A percentile compares a stretch with the other conserved stretches of the same genome.
These are phyloP conservation scores for Metschnikowia borealis DNA, from an alignment of 805 yeast species.

Conservation along the genomic window DNA sequence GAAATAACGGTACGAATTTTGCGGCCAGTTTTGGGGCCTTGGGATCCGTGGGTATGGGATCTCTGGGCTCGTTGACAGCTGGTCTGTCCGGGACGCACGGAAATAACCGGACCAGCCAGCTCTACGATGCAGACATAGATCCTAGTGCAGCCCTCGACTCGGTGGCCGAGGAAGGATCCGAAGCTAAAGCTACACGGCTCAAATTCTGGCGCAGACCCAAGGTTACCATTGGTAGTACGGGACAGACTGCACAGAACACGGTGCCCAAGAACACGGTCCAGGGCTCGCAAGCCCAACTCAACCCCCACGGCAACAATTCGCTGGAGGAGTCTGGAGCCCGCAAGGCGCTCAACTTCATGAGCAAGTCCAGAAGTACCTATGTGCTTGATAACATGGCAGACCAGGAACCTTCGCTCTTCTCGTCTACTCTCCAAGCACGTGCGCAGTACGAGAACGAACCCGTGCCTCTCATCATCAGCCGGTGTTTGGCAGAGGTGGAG, in stretches of 20 bases:
- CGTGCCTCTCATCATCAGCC: conserved; percentile 68
- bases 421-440: conserved; percentile 59
- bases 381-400: conserved; percentile 36
- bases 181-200: conserved; percentile 40
- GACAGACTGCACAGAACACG: neutral
- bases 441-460: conserved; percentile 55
- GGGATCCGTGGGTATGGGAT: too few species aligned
- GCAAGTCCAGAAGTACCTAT: conserved; percentile 47
- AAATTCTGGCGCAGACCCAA: conserved; percentile 45
- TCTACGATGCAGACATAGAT: conserved; percentile 10
- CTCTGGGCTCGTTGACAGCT: too few species aligned
- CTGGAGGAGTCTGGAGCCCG: conserved; percentile 9
- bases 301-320: neutral
- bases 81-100: neutral
- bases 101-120: conserved; percentile 6
- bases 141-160: conserved; percentile 10
- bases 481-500: conserved; percentile 77
- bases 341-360: conserved; percentile 17
- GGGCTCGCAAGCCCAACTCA: neutral
- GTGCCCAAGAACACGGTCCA: neutral
- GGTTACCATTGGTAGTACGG: conserved; percentile 19
- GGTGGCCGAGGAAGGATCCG: conserved; percentile 18
- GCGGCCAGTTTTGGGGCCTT: too few species aligned
- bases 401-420: conserved; percentile 32
- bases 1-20: too few species aligned